These are phyloP conservation scores for Rhamnella rubrinervis DNA, from an alignment of 331 rosid species.

Conservation along the genomic window DNA sequence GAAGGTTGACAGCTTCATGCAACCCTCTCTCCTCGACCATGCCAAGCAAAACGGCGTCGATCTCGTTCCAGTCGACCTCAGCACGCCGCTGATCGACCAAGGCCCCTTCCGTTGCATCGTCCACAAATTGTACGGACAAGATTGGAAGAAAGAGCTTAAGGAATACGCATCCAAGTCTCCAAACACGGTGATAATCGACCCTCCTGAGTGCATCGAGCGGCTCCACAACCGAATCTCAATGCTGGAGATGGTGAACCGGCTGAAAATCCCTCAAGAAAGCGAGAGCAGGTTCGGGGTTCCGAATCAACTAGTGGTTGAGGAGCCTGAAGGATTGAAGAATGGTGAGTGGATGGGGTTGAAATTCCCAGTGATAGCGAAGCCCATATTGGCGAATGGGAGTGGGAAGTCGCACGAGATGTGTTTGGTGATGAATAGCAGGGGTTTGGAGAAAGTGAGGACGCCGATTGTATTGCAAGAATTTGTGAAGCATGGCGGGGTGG, in stretches of 20 bases:
- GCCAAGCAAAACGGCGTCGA: slow-evolving; percentile 40
- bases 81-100: slow-evolving; percentile 38
- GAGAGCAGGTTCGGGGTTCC: slow-evolving; percentile 31
- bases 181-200: slow-evolving; percentile 39
- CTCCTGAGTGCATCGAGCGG: slow-evolving; percentile 40
- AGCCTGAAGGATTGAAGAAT: not conserved
- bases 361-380: slow-evolving; percentile 61
- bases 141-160: slow-evolving; percentile 43
- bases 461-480: slow-evolving; percentile 65
- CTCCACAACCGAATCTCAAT: slow-evolving; percentile 58
- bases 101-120: slow-evolving; percentile 59
- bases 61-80: slow-evolving; percentile 39
- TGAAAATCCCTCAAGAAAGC: slow-evolving; percentile 3
- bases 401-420: slow-evolving; percentile 47
- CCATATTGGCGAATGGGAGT: slow-evolving; percentile 44
- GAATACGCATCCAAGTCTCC: slow-evolving; percentile 34
- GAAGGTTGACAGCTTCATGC: slow-evolving; percentile 40
- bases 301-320: slow-evolving; percentile 31
- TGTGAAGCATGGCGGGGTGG: slow-evolving; percentile 67
- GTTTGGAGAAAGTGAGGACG: slow-evolving; percentile 27
- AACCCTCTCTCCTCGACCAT: slow-evolving; percentile 29
- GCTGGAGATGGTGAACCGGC: slow-evolving; percentile 40
- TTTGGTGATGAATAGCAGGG: slow-evolving; percentile 43
- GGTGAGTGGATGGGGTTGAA: slow-evolving; percentile 7
- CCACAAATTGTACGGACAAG: slow-evolving; percentile 47